Evolutionary conservation across 352 stramenopile genomes (phyloP), one percentile per base, ranked within the genome.

Genomic region (Bremia lactucae): DNA sequence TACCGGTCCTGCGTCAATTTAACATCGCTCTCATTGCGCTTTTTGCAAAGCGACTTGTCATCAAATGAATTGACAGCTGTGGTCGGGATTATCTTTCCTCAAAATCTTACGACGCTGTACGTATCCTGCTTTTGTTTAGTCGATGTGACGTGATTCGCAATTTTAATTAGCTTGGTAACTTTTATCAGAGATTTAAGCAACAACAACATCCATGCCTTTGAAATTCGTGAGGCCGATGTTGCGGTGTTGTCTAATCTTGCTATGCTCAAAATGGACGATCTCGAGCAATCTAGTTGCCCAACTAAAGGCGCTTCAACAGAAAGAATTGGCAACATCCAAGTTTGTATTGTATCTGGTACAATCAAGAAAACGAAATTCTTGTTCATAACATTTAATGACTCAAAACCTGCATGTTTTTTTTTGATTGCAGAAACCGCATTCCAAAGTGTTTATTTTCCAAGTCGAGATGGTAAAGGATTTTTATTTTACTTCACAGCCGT

Each of bases 261-360:
- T 6, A 34, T 37, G 13, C 53, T 70, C 18, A 56, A 54, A 28
- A 62, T 64, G 46, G 49, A 70, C 26, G 38, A 48, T 25, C 33
- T 64, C 4, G 19, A 48, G 41, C 55, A 59, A 36, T 31, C 45
- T 2, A 31, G 31, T 19, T 67, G 60, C 16, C 49, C 60, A 7
- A 63, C 36, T 14, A 56, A 49, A 31, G 42, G 51, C 9, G 56
- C 56, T 4, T 52, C 35, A 7, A 54, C 39, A 26, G 29, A 57
- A 47, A 51, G 7, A 4, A 51, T 69, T 36, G 38, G 33, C 31
- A 57, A 63, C 15, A 36, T 50, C 5, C 33, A 63, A 18, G 38
- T 69, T 19, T 69, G 60, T 26, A 51, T 69, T 23, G 36, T 66
- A 14, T 55, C 59, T n/a, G 55, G 55, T 66, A 49, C 37, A 36